These are phyloP conservation scores for Sporothrix sp. DNA, from an alignment of 2,329 filamentous ascomycete genomes.

Conservation along the genomic window DNA sequence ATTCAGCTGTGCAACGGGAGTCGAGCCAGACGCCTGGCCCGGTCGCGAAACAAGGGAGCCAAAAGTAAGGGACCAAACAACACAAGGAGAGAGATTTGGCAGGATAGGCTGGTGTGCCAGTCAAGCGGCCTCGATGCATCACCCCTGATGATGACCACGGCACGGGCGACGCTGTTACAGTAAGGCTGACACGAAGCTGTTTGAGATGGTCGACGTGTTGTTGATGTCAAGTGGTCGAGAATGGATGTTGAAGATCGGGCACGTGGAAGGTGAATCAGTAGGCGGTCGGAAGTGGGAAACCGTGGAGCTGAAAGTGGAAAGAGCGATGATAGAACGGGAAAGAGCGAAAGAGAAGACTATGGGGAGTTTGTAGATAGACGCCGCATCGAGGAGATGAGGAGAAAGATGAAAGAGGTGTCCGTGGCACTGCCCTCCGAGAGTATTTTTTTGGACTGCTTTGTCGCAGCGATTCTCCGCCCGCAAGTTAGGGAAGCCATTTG, in stretches of 20 bases:
- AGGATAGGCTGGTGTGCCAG: neutral
- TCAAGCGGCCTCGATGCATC: neutral
- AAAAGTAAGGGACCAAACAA: neutral
- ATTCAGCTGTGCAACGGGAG: neutral
- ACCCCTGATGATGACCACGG: slow-evolving; percentile 5
- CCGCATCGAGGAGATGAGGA: too few species aligned
- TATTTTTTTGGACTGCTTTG: too few species aligned
- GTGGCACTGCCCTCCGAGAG: too few species aligned
- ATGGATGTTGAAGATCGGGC: too few species aligned
- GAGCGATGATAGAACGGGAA: neutral
- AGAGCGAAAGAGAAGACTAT: neutral
- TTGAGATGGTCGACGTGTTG: too few species aligned
- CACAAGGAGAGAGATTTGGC: neutral
- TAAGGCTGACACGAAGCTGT: too few species aligned
- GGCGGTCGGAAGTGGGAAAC: slow-evolving; percentile 1
- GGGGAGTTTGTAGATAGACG: neutral
- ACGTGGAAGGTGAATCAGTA: slow-evolving; percentile 7
- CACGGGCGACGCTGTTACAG: too few species aligned
- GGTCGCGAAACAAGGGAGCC: too few species aligned
- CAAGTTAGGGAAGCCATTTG: too few species aligned
- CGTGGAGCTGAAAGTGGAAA: neutral
- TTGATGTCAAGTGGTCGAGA: too few species aligned
- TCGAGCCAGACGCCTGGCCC: neutral
- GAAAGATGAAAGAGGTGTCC: too few species aligned
- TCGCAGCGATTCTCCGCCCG: too few species aligned